Evolutionary conservation across 2,329 filamentous ascomycete species (phyloP).

Genomic region (Calycina marina): DNA sequence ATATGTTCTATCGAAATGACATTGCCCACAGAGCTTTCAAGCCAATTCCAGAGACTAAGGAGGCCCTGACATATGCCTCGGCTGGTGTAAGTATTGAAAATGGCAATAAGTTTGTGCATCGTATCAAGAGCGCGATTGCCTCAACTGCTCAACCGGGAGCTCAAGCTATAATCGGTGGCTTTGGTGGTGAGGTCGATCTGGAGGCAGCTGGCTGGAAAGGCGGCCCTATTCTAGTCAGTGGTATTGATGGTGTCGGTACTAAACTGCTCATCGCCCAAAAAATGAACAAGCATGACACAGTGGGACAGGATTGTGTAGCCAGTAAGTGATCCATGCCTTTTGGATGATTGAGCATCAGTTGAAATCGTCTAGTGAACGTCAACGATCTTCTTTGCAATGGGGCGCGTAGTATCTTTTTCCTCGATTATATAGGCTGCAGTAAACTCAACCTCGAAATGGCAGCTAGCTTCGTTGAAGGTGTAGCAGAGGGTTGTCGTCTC

Average conservation of each 20-base stretch:
- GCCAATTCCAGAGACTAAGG: constrained; percentile 23
- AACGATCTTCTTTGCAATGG: constrained; percentile 96
- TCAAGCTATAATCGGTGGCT: constrained; percentile 58
- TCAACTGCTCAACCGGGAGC: constrained; percentile 66
- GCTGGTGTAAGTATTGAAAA: constrained; percentile 91
- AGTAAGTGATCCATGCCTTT: constrained; percentile 27
- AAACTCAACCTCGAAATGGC: constrained; percentile 67
- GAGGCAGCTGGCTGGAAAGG: constrained; percentile 57
- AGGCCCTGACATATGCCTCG: constrained; percentile 73
- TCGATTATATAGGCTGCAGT: constrained; percentile 95
- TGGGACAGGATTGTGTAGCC: constrained; percentile 91
- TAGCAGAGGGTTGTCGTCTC: constrained; percentile 73
- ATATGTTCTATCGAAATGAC: constrained; percentile 56
- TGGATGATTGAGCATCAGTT: not conserved
- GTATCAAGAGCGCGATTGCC: constrained; percentile 81
- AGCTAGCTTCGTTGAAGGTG: constrained; percentile 77
- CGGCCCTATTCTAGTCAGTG: constrained; percentile 74
- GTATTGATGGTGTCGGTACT: constrained; percentile 91
- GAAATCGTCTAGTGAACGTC: constrained; percentile 56
- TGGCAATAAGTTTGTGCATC: constrained; percentile 81
- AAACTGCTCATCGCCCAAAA: constrained; percentile 93
- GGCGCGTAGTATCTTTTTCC: constrained; percentile 86
- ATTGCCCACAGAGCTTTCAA: constrained; percentile 69
- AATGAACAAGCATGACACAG: constrained; percentile 80
- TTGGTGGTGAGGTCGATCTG: constrained; percentile 78